phyloP scores from a whole-genome alignment of 2,329 filamentous ascomycete genomes.

The Colletotrichum sp. region DNA sequence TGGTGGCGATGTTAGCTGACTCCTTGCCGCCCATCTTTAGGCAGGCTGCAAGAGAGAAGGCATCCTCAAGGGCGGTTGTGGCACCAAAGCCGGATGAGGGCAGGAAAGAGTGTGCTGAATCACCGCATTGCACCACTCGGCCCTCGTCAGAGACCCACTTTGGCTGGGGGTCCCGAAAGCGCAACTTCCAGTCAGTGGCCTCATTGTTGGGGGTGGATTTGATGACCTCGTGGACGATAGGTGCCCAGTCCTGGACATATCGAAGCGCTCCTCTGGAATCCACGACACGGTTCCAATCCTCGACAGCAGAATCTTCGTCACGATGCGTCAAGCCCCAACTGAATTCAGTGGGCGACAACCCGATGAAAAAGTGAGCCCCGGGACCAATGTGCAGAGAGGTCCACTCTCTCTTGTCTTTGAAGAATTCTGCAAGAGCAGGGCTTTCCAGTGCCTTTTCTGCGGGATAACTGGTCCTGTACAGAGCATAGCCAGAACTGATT shows the following conservation, averaged over 20 bases:
- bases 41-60: constrained; percentile 38
- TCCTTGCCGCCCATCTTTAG: not conserved
- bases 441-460: not conserved
- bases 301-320: not conserved
- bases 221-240: not conserved
- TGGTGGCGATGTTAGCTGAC: not conserved
- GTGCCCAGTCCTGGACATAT: not conserved
- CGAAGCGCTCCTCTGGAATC: not conserved
- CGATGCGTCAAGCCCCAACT: not conserved
- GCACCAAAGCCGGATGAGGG: constrained; percentile 46
- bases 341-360: not conserved
- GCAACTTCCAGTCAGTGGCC: constrained; percentile 43
- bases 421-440: not conserved
- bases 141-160: constrained; percentile 38
- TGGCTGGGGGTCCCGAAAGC: constrained; percentile 44
- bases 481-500: not conserved
- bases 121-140: constrained; percentile 43
- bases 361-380: not conserved
- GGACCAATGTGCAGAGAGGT: not conserved
- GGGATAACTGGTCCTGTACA: not conserved
- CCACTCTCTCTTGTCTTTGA: not conserved
- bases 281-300: not conserved
- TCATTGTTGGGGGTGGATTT: constrained; percentile 22
- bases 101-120: constrained; percentile 45
- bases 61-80: constrained; percentile 47